A percentile compares a stretch with the other conserved stretches of the same genome.
These are phyloP conservation scores for Parathielavia appendiculata DNA, from an alignment of 495 filamentous ascomycete genomes.

Conservation along the genomic window DNA sequence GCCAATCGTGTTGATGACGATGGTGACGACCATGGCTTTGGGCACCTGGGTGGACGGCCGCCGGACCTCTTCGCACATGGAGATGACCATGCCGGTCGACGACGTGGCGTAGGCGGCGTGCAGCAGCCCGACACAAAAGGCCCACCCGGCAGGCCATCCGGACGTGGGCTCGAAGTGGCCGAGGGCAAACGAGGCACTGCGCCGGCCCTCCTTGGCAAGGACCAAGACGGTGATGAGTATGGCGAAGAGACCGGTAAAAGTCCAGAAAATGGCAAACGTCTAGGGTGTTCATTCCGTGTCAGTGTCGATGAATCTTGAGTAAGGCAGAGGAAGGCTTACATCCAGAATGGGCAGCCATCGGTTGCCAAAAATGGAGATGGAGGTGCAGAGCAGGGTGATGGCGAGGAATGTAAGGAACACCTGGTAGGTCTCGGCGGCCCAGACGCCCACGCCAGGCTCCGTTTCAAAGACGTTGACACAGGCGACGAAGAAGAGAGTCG, in stretches of 20 bases:
- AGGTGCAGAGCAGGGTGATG: slow-evolving; percentile 49
- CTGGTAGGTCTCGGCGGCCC: slow-evolving; percentile 50
- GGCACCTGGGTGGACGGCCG: slow-evolving; percentile 46
- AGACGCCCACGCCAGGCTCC: slow-evolving; percentile 33
- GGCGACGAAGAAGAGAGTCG: slow-evolving; percentile 48
- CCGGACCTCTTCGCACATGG: slow-evolving; percentile 49
- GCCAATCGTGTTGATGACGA: slow-evolving; percentile 45
- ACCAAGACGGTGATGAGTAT: slow-evolving; percentile 41
- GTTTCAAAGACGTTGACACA: slow-evolving; percentile 52
- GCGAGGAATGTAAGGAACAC: slow-evolving; percentile 57
- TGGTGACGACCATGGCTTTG: slow-evolving; percentile 49
- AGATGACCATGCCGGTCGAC: slow-evolving; percentile 51
- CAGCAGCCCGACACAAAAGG: slow-evolving; percentile 45
- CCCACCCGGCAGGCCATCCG: slow-evolving; percentile 47
- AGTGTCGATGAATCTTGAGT: not conserved
- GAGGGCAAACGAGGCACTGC: slow-evolving; percentile 38
- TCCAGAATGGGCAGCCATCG: slow-evolving; percentile 53
- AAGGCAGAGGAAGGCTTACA: slow-evolving; percentile 28
- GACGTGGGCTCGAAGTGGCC: slow-evolving; percentile 44
- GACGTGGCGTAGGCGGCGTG: slow-evolving; percentile 49
- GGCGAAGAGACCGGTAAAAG: slow-evolving; percentile 44
- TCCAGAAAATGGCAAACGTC: slow-evolving; percentile 51
- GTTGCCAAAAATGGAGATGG: slow-evolving; percentile 55
- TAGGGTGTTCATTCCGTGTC: slow-evolving; percentile 12
- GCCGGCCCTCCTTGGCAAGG: slow-evolving; percentile 43